Percentiles rank a stretch among this genome's conserved stretches.
phyloP scores from a whole-genome alignment of 192 early-diverging fungal species.

The Backusella tarrabulga region DNA sequence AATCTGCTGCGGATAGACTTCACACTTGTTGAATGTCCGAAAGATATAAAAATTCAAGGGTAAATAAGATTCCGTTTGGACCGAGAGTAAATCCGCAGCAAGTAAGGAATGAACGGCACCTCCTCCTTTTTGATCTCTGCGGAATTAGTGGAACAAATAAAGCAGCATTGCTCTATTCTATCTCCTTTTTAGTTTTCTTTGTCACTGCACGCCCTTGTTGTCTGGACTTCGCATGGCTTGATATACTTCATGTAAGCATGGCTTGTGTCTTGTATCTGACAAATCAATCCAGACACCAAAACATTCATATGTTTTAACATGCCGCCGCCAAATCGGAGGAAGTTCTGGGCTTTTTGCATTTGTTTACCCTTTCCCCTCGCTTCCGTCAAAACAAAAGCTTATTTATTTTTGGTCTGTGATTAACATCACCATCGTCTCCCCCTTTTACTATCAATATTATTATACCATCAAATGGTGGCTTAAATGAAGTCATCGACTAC shows the following conservation, averaged over 20 bases:
- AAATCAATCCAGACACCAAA: not conserved
- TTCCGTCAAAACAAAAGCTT: not conserved
- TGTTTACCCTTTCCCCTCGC: not conserved
- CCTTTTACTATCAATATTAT: not conserved
- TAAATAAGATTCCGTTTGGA: slow-evolving; percentile 5
- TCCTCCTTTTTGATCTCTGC: not conserved
- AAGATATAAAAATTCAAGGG: not conserved
- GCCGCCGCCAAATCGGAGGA: not conserved
- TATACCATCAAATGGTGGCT: not conserved
- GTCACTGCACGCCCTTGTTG: not conserved
- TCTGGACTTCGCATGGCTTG: not conserved
- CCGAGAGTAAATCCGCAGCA: slow-evolving; percentile 17
- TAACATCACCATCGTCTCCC: not conserved
- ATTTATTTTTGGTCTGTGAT: not conserved
- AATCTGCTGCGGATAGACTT: not conserved
- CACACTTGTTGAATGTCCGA: not conserved
- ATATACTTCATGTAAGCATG: not conserved
- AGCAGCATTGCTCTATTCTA: not conserved
- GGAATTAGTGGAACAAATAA: slow-evolving; percentile 1
- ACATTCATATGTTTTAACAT: not conserved
- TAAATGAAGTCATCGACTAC: not conserved
- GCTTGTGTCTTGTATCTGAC: not conserved
- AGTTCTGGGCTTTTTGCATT: not conserved
- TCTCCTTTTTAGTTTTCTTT: not conserved
- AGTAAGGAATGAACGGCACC: not conserved